Evolutionary conservation across 768 basidiomycete species (phyloP), one percentile per base, ranked within the genome.

Genomic region (Trametes gibbosa): DNA sequence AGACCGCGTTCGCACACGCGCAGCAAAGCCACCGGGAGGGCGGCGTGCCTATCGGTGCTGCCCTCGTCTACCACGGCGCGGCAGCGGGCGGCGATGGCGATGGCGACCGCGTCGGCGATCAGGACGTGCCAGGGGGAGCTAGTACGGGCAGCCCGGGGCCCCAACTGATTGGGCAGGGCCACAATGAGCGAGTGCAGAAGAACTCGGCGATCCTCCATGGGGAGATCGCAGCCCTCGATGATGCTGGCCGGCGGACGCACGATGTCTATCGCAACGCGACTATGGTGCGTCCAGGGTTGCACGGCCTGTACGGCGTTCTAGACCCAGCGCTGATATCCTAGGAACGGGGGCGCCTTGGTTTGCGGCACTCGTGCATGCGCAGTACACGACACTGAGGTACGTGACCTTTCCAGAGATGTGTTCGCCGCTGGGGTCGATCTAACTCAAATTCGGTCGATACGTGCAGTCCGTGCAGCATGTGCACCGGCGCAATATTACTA

Each of bases 21-120:
- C 67, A 67, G 32, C 75, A 76, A 50, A 78, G 83, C 54, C 75
- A 75, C 40, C 65, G 57, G 0, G 79, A 86, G 59, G 82, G 84
- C 1, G 85, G 86, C 0, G 75, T 86, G n/a, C 84, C 85, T 12
- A 87, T 87, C 61, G 85, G 86, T 12, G 79, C 81, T 3, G 79
- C 76, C 1, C 71, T 86, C 40, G 65, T 81, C 45, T 43, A 59
- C 43, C 34, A 67, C 25, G 48, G 59, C 50, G 53, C 49, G 23
- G 50, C 59, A 23, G 46, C 46, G 27, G 24, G 16, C 13, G 16
- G 13, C 14, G 46, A 14, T 25, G 24, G 24, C 25, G 56, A 58
- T 7, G 29, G 29, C 50, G 35, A 48, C 10, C 10, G n/a, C n/a
- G n/a, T n/a, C n/a, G n/a, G n/a, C n/a, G n/a, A n/a, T n/a, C n/a